Conservation (phyloP, 768 basidiomycete genomes). For the Trametes gibbosa region DNA sequence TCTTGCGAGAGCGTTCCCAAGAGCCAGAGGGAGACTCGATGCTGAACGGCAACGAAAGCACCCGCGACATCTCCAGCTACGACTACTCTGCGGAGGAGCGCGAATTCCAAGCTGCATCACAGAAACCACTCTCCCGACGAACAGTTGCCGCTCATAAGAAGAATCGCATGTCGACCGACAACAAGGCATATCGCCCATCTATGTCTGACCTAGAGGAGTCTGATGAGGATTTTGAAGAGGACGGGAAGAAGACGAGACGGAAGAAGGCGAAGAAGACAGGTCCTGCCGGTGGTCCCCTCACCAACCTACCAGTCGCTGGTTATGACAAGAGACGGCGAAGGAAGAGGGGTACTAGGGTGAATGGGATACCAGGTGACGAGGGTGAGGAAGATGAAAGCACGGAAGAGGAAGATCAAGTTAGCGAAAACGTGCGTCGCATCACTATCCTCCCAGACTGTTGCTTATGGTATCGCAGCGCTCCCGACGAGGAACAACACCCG, state of each 20-base stretch:
- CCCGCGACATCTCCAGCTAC: constrained; percentile 51
- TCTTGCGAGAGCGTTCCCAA: constrained; percentile 59
- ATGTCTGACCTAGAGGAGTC: constrained; percentile 61
- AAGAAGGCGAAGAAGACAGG: constrained; percentile 48
- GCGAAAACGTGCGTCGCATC: constrained; percentile 40
- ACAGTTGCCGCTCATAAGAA: constrained; percentile 41
- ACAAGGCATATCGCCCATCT: constrained; percentile 77
- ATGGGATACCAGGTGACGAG: constrained; percentile 39
- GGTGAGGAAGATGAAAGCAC: constrained; percentile 50
- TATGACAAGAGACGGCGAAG: constrained; percentile 65
- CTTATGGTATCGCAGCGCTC: constrained; percentile 13
- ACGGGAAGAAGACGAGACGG: constrained; percentile 48
- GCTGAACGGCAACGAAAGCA: constrained; percentile 37
- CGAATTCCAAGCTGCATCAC: constrained; percentile 43
- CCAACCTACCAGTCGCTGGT: constrained; percentile 63
- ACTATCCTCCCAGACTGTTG: constrained; percentile 1
- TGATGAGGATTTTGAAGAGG: constrained; percentile 56
- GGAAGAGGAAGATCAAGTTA: constrained; percentile 39
- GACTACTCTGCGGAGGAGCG: constrained; percentile 78
- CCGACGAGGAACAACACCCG: constrained; percentile 26
- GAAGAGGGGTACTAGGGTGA: constrained; percentile 38
- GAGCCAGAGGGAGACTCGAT: constrained; percentile 44
- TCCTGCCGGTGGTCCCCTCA: constrained; percentile 46
- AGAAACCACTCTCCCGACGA: constrained; percentile 32
- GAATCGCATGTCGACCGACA: constrained; percentile 69